phyloP scores from a whole-genome alignment of 495 filamentous ascomycete species.

The Penicillium paradoxum region DNA sequence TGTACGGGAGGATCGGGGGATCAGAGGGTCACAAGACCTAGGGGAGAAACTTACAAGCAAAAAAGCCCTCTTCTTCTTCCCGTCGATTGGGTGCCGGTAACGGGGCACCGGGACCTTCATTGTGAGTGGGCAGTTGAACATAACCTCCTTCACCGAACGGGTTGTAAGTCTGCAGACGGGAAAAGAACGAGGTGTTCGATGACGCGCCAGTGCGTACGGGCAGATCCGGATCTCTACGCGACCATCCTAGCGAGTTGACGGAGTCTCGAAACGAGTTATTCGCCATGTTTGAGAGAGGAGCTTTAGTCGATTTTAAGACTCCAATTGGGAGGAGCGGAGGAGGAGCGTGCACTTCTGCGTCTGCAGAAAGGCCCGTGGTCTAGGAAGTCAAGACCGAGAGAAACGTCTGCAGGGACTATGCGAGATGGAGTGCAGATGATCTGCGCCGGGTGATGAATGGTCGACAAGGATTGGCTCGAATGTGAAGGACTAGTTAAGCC shows the following conservation, averaged over 20 bases:
- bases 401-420: conserved; percentile 44
- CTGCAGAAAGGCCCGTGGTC: conserved; percentile 24
- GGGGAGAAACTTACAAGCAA: conserved; percentile 74
- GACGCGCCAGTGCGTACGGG: conserved; percentile 72
- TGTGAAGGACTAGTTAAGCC: conserved; percentile 25
- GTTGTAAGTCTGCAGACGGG: conserved; percentile 78
- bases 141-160: conserved; percentile 86
- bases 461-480: conserved; percentile 24
- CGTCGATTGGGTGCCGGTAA: conserved; percentile 78
- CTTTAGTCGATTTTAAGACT: conserved; percentile 1
- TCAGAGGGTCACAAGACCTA: conserved; percentile 17
- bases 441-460: conserved; percentile 33
- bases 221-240: conserved; percentile 74
- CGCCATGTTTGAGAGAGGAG: conserved; percentile 60
- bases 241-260: conserved; percentile 94
- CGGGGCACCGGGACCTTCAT: conserved; percentile 76
- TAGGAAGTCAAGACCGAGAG: conserved; percentile 20
- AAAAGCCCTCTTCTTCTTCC: conserved; percentile 93
- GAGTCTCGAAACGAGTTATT: conserved; percentile 86
- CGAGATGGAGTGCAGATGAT: conserved; percentile 56
- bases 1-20: conserved; percentile 22
- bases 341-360: conserved; percentile 17
- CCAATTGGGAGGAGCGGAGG: conserved; percentile 15
- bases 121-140: conserved; percentile 79
- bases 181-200: conserved; percentile 66